Evolutionary conservation across 2,329 filamentous ascomycete genomes (phyloP), one percentile per base, ranked within the genome.

Genomic region (Pseudocercospora musae): DNA sequence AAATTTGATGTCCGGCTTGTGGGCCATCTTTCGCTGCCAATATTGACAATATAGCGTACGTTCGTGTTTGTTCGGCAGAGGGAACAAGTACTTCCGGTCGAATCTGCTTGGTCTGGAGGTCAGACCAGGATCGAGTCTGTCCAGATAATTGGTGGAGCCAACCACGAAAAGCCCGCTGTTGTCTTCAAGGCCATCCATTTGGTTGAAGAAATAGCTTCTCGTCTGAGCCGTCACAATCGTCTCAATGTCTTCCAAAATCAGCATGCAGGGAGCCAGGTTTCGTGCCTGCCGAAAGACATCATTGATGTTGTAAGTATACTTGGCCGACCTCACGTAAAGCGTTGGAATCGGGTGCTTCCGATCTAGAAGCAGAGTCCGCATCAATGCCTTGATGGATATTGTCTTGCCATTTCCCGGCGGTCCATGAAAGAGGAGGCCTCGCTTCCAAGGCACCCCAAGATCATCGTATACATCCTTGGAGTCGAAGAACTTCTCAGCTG

Each of bases 191-290:
- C 88, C 88, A 65, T 91, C 88, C 15, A 90, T 66, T 74, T 90
- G 87, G 71, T 90, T 90, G 62, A 90, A 80, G 75, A 91, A 91
- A 77, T 89, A 90, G 60, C 82, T 85, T 20, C 88, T 80, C 9
- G 87, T 85, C 2, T 72, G 66, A 49, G 86, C 82, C n/a, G 80
- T 82, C 37, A 91, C 84, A 42, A 90, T 82, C 3, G 85, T 87
- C 71, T 91, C 88, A 2, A 91, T 80, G 65, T 91, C 89, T 73
- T 91, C 88, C 60, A 91, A 87, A 46, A 91, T 84, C 4, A 91
- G 81, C 68, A 89, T 85, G 75, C 87, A 90, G 0, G 88, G 88
- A 0, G 88, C 83, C 63, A 84, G 81, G 64, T 82, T 77, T 18
- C 88, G 79, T 0, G 88, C 88, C 68, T 84, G 85, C 20, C 62